phyloP scores from a whole-genome alignment of 208 protist species.

The Leishmania martiniquensis region DNA sequence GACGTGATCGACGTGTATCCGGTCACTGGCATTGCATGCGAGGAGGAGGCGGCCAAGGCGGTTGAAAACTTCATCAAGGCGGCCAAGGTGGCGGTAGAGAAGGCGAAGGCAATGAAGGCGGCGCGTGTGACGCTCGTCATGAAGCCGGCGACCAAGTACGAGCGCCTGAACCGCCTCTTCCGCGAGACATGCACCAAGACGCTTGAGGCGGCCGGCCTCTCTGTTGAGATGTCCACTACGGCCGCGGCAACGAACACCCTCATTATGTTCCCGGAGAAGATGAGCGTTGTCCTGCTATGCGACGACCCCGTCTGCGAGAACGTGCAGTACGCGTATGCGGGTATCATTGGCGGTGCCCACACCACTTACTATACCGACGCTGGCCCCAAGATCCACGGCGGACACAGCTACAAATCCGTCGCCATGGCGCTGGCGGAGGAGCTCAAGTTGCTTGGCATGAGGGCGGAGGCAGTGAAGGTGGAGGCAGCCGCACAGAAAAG shows the following conservation, averaged over 20 bases:
- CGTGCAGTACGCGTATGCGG: slow-evolving; percentile 73
- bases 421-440: slow-evolving; percentile 67
- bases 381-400: slow-evolving; percentile 62
- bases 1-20: slow-evolving; percentile 80
- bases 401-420: slow-evolving; percentile 79
- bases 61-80: slow-evolving; percentile 57
- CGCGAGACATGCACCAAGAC: slow-evolving; percentile 44
- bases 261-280: slow-evolving; percentile 72
- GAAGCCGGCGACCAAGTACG: slow-evolving; percentile 80
- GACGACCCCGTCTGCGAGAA: slow-evolving; percentile 74
- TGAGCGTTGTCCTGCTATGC: slow-evolving; percentile 70
- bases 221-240: slow-evolving; percentile 57
- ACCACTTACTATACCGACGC: slow-evolving; percentile 64
- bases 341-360: slow-evolving; percentile 64
- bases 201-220: slow-evolving; percentile 64
- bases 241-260: slow-evolving; percentile 68
- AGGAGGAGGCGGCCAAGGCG: slow-evolving; percentile 52
- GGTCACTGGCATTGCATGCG: slow-evolving; percentile 62
- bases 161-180: slow-evolving; percentile 74
- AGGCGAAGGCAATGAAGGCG: slow-evolving; percentile 63
- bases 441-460: slow-evolving; percentile 69
- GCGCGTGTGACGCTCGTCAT: slow-evolving; percentile 71
- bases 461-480: slow-evolving; percentile 67
- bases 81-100: slow-evolving; percentile 62
- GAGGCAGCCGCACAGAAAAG: slow-evolving; percentile 68